phyloP scores from a whole-genome alignment of 2,329 filamentous ascomycete species.

The Aspergillus pseudoviridinutans region DNA sequence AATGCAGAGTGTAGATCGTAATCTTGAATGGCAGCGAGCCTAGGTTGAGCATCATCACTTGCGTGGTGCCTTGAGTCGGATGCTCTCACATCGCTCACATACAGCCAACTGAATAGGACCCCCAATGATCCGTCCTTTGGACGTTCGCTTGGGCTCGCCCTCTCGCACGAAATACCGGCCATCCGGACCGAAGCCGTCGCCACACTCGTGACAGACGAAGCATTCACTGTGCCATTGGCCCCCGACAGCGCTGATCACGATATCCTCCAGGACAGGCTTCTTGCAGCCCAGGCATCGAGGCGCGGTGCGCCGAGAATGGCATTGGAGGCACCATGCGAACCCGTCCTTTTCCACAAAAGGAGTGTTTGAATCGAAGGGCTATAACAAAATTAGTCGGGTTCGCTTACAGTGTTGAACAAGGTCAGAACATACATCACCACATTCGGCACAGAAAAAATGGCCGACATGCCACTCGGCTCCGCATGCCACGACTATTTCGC shows the following conservation, averaged over 20 bases:
- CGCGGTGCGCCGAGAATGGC: slow-evolving; percentile 86
- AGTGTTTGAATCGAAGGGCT: slow-evolving; percentile 56
- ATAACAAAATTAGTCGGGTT: slow-evolving; percentile 12
- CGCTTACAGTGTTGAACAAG: background rate
- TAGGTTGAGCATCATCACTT: slow-evolving; percentile 9
- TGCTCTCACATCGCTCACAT: slow-evolving; percentile 60
- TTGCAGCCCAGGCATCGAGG: slow-evolving; percentile 85
- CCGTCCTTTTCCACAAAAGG: slow-evolving; percentile 98
- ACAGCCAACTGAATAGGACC: slow-evolving; percentile 54
- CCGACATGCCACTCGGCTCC: slow-evolving; percentile 96
- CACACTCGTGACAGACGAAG: slow-evolving; percentile 74
- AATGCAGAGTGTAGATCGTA: background rate
- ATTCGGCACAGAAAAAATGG: slow-evolving; percentile 99
- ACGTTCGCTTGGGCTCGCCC: slow-evolving; percentile 44
- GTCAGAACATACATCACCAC: slow-evolving; percentile 64
- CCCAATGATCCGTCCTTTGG: slow-evolving; percentile 45
- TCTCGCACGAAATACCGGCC: slow-evolving; percentile 61
- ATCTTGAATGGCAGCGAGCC: slow-evolving; percentile 5
- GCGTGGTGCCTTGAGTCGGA: slow-evolving; percentile 55
- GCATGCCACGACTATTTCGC: slow-evolving; percentile 88
- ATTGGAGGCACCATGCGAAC: slow-evolving; percentile 93
- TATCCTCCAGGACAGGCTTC: slow-evolving; percentile 79
- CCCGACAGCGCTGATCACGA: slow-evolving; percentile 84
- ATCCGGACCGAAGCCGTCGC: slow-evolving; percentile 55
- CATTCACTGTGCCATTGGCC: slow-evolving; percentile 92